Evolutionary conservation across 257 asterid genomes (phyloP), one percentile per base, ranked within the genome.

Genomic region (Fraxinus anomala): DNA sequence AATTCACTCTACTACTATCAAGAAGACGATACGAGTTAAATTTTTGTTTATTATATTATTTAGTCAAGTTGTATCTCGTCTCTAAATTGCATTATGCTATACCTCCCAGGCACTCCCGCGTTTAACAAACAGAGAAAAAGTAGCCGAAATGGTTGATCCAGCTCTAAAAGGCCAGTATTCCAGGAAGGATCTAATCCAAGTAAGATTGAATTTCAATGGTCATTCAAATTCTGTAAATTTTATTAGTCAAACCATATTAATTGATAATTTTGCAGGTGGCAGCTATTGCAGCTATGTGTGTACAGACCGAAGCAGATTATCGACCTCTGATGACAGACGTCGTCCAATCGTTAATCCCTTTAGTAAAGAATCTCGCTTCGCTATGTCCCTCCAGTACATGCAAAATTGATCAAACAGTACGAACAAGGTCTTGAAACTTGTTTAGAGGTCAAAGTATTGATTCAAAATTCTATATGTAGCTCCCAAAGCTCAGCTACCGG

Each of bases 281-380:
- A 23, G 97, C 97, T 51, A 92, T 92, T 0, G 95, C 95, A 3
- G 95, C 95, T 24, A 88, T 92, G 97, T 92, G 97, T n/a, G 89
- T 92, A 24, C 97, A 92, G 66, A 82, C 92, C 3, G 97, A 92
- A 86, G 90, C 97, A 8, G 97, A 91, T 70, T 92, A 92, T 67
- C 86, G 97, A 24, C 97, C 97, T 19, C 66, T 92, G 33, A 92
- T 92, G 87, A 92, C 97, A 0, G 97, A 93, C 67, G 97, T 91
- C 0, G 97, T 89, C 59, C 97, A 93, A 51, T 93, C 97, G 10
- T 79, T 93, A 80, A 86, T 93, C 77, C 97, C 97, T 44, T 84
- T 93, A 26, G 87, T 90, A 12, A 90, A 87, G 87, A 82, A 84
- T 70, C 87, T 76, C 78, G 75, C 91, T 3, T 40, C 77, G 24